Evolutionary conservation across 192 early-diverging fungal genomes (phyloP), one percentile per base, ranked within the genome.

Genomic region (Ambispora gerdemannii): DNA sequence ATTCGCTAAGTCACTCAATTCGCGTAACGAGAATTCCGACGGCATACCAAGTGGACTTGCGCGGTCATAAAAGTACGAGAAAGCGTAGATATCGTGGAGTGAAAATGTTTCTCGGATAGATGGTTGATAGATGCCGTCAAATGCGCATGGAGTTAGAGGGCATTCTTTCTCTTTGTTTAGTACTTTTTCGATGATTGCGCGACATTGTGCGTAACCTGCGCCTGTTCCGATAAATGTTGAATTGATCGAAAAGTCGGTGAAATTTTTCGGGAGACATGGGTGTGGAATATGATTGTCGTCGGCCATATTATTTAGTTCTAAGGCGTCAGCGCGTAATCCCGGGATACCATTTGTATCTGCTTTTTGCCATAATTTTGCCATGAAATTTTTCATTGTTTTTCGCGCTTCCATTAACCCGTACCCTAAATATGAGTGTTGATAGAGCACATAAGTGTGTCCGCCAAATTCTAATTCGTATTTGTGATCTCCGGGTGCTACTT

Each of bases 61-160:
- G 47, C 90, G 84, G 74, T 98, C 97, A 81, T 92, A 98, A 74
- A 98, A 96, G 85, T 89, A 98, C 24, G 93, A 95, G 79, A 98
- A 97, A 11, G 93, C 90, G 77, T 95, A 96, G 28, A 98, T 86
- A 38, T 94, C 94, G 31, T 88, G 81, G 3, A 75, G 6, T 0
- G 76, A 67, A 77, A 95, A 95, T 1, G 86, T 84, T 53, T 82
- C 73, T 15, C 72, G 63, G 4, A 98, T 77, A 6, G 83, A 81
- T 6, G 97, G 97, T 75, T 95, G 93, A 77, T 96, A 95, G 2
- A 96, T 84, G 43, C 97, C 95, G 64, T 93, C 80, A 76, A 96
- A 98, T 10, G 92, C 88, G 81, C 97, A 98, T 8, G 92, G 92
- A 28, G 65, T 43, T 27, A 77, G 50, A 20, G 69, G 13, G 73